Percentiles rank a stretch among this genome's conserved stretches.
These are phyloP conservation scores for Dendrobium nobile DNA, from an alignment of 106 monocot genomes.

Conservation along the genomic window DNA sequence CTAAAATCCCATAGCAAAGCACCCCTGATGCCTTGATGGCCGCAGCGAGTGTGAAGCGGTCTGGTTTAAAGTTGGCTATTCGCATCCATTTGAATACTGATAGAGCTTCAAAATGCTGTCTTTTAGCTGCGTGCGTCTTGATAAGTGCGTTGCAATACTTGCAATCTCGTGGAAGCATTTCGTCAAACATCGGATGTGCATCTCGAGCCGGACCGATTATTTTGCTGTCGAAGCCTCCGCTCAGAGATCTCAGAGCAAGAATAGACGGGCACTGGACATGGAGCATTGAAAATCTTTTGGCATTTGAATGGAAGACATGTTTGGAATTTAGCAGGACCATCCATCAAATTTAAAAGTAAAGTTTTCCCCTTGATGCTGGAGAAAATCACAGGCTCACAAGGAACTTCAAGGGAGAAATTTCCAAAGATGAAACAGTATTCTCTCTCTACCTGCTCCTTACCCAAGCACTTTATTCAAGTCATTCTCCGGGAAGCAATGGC, in stretches of 20 bases:
- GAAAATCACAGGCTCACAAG: neutral
- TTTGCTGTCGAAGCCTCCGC: too few species aligned
- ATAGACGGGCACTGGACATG: neutral
- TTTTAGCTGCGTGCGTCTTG: slow-evolving; percentile 9
- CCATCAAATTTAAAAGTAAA: neutral
- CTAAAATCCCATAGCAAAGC: slow-evolving; percentile 5
- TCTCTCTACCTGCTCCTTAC: neutral
- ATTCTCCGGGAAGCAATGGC: too few species aligned
- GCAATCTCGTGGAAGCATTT: slow-evolving; percentile 22
- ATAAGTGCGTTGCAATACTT: slow-evolving; percentile 17
- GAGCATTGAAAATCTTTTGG: neutral
- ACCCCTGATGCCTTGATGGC: slow-evolving; percentile 32
- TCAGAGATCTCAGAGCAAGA: neutral
- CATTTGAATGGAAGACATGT: too few species aligned
- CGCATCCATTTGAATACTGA: slow-evolving; percentile 21
- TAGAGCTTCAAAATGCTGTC: slow-evolving; percentile 10
- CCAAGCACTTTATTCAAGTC: neutral
- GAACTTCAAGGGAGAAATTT: neutral
- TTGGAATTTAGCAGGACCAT: neutral
- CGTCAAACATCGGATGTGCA: slow-evolving; percentile 16
- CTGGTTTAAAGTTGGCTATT: slow-evolving; percentile 7
- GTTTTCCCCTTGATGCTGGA: neutral
- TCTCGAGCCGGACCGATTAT: neutral
- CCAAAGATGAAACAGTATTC: neutral
- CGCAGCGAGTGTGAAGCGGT: slow-evolving; percentile 36